A percentile compares a stretch with the other conserved stretches of the same genome.
Conservation (phyloP, 495 filamentous ascomycete species). For the Monascus purpureus region DNA sequence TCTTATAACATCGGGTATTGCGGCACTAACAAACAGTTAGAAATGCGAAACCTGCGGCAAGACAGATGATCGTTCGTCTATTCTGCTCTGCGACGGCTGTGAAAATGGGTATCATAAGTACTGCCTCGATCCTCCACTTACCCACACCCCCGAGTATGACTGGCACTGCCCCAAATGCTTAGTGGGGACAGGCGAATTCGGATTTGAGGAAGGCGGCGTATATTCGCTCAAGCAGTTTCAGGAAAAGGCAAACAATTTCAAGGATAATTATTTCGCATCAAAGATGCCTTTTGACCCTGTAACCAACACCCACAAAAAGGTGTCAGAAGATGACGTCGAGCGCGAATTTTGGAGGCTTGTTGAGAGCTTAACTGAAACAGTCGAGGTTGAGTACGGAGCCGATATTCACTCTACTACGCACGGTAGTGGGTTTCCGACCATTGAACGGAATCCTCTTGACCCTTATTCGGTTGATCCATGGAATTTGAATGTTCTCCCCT, state of each 20-base stretch:
- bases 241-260: conserved; percentile 89
- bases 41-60: conserved; percentile 81
- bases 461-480: conserved; percentile 79
- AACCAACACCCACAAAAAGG: conserved; percentile 58
- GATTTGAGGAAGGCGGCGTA: conserved; percentile 91
- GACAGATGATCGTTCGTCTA: conserved; percentile 52
- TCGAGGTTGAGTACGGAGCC: conserved; percentile 96
- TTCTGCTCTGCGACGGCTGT: conserved; percentile 86
- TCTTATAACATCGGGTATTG: conserved; percentile 2
- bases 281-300: conserved; percentile 85
- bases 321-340: conserved; percentile 93
- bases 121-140: conserved; percentile 82
- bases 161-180: conserved; percentile 96
- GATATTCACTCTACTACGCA: conserved; percentile 98
- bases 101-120: conserved; percentile 77
- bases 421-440: conserved; percentile 91
- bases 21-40: conserved; percentile 25
- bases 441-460: conserved; percentile 80
- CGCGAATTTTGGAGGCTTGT: conserved; percentile 94
- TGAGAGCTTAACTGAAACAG: conserved; percentile 81
- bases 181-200: conserved; percentile 92
- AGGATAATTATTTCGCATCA: conserved; percentile 79
- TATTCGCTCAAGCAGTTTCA: conserved; percentile 96
- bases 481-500: conserved; percentile 90
- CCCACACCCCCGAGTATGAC: conserved; percentile 64